These are phyloP conservation scores for Fagopyrum homotropicum DNA, from an alignment of 148 eudicot species.

Conservation along the genomic window DNA sequence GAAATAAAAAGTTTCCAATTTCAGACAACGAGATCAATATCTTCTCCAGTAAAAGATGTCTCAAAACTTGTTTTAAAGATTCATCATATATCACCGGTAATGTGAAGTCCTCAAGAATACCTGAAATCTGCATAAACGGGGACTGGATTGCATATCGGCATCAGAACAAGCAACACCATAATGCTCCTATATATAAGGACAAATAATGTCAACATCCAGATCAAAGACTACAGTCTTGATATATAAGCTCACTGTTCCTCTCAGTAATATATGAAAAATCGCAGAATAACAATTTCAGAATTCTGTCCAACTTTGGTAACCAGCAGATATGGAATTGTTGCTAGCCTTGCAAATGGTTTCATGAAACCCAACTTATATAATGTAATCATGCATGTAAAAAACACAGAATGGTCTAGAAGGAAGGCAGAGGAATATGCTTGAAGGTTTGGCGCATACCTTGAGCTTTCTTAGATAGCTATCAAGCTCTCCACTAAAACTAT, in stretches of 20 bases:
- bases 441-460: slow-evolving; percentile 37
- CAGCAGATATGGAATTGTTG: not conserved
- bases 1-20: not conserved
- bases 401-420: not conserved
- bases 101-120: slow-evolving; percentile 24
- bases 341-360: not conserved
- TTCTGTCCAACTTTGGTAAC: not conserved
- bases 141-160: slow-evolving; percentile 51
- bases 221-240: not conserved
- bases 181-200: slow-evolving; percentile 36
- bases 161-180: slow-evolving; percentile 53
- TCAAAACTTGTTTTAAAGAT: not conserved
- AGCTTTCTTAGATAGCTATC: slow-evolving; percentile 56
- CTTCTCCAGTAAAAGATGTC: not conserved
- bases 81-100: not conserved
- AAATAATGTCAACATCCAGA: not conserved
- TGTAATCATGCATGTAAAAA: not conserved
- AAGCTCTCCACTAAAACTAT: slow-evolving; percentile 49
- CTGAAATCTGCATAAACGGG: slow-evolving; percentile 62
- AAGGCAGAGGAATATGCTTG: not conserved
- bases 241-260: not conserved
- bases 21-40: not conserved
- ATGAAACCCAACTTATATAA: not conserved
- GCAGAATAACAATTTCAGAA: not conserved
- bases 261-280: not conserved